phyloP scores from a whole-genome alignment of 495 filamentous ascomycete genomes.

The Astrothelium macrocarpum region DNA sequence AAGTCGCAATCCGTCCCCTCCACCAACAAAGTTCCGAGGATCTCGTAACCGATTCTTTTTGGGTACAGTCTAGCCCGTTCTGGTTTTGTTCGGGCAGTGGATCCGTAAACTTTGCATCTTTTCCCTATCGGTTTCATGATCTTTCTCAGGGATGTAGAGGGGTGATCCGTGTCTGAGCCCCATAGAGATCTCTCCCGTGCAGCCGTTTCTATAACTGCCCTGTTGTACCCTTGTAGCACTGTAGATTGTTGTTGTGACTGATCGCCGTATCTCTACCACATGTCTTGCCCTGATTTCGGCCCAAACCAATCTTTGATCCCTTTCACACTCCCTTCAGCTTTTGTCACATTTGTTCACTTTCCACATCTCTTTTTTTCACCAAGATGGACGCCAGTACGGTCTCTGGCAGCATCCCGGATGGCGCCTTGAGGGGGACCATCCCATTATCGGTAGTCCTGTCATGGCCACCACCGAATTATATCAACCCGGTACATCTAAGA shows the following conservation, averaged over 20 bases:
- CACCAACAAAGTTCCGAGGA: background rate
- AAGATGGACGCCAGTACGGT: background rate
- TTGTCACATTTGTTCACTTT: background rate
- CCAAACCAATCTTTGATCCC: background rate
- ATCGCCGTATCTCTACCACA: background rate
- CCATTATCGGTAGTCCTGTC: conserved; percentile 8
- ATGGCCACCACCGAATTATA: conserved; percentile 14
- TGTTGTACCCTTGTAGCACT: background rate
- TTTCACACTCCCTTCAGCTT: background rate
- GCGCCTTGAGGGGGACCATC: background rate
- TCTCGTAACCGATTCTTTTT: background rate
- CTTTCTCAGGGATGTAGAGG: background rate
- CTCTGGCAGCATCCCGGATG: background rate
- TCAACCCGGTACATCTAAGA: conserved; percentile 4
- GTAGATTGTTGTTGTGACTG: background rate
- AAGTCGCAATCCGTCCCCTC: background rate
- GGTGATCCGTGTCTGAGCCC: background rate
- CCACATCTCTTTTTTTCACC: background rate
- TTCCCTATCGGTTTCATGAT: background rate
- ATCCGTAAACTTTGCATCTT: background rate
- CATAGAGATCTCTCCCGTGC: background rate
- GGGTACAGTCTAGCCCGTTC: background rate
- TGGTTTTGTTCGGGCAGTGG: too few species aligned
- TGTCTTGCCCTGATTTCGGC: background rate
- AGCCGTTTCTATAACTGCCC: background rate